Conservation (phyloP, 148 eudicot genomes). For the Nepenthes gracilis region DNA sequence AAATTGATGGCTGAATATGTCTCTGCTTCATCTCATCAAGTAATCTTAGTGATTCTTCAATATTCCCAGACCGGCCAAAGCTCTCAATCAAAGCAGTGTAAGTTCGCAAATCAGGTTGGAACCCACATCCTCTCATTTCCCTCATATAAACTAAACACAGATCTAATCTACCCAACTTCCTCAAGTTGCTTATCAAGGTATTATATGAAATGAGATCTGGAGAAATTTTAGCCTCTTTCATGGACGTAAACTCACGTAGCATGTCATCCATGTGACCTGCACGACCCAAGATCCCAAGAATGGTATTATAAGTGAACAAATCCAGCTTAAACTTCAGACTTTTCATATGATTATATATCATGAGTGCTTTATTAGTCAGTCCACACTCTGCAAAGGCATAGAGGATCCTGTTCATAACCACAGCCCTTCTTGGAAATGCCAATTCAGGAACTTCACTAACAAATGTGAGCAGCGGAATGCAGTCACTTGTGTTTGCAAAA, state of each 20-base stretch:
- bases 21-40: conserved; percentile 57
- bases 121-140: conserved; percentile 51
- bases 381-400: conserved; percentile 59
- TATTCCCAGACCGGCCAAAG: conserved; percentile 62
- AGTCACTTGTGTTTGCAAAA: conserved; percentile 30
- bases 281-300: conserved; percentile 60
- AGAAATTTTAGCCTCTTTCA: conserved; percentile 44
- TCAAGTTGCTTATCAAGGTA: conserved; percentile 53
- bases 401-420: conserved; percentile 60
- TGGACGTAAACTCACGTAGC: conserved; percentile 49
- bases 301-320: conserved; percentile 67
- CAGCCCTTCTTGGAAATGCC: conserved; percentile 29
- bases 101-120: conserved; percentile 62
- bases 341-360: conserved; percentile 45
- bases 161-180: conserved; percentile 60
- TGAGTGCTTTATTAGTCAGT: conserved; percentile 44
- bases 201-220: conserved; percentile 74
- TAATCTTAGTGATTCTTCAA: conserved; percentile 55
- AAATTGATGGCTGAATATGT: conserved; percentile 48
- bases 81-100: conserved; percentile 74
- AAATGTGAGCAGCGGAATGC: conserved; percentile 24
- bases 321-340: conserved; percentile 46
- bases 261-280: conserved; percentile 58
- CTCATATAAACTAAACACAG: conserved; percentile 29
- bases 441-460: conserved; percentile 42